These are phyloP conservation scores for Exophiala phaeomuriformis DNA, from an alignment of 2,329 filamentous ascomycete genomes.

Conservation along the genomic window DNA sequence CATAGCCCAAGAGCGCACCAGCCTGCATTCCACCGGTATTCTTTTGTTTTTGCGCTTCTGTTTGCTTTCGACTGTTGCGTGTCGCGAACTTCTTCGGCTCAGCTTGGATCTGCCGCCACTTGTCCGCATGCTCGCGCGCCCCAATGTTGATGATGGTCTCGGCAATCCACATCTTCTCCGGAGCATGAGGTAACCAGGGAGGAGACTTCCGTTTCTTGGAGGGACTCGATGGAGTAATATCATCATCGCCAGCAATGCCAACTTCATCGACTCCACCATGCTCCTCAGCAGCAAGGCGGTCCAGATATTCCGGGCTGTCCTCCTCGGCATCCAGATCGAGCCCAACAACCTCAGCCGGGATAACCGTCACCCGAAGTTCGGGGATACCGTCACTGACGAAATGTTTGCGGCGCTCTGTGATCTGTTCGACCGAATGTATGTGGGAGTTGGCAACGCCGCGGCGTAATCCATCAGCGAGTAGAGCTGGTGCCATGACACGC, in stretches of 20 bases:
- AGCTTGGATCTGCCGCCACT: conserved; percentile 50
- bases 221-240: conserved; percentile 30
- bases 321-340: conserved; percentile 68
- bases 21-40: conserved; percentile 9
- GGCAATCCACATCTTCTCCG: conserved; percentile 62
- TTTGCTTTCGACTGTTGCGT: conserved; percentile 23
- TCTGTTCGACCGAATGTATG: conserved; percentile 32
- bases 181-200: conserved; percentile 57
- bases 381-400: conserved; percentile 65
- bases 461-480: conserved; percentile 58
- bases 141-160: conserved; percentile 58
- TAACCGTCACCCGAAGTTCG: conserved; percentile 72
- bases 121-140: conserved; percentile 56
- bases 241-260: conserved; percentile 28
- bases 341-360: conserved; percentile 67
- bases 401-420: conserved; percentile 60
- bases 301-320: conserved; percentile 48
- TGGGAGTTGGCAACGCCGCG: conserved; percentile 28
- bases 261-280: conserved; percentile 30
- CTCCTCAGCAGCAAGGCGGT: conserved; percentile 29
- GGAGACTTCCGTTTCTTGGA: conserved; percentile 40
- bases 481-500: conserved; percentile 65
- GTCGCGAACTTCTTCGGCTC: conserved; percentile 26
- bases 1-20: conserved; percentile 13
- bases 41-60: conserved; percentile 1